These are phyloP conservation scores for Salvia sclarea DNA, from an alignment of 305 asterid species.

Conservation along the genomic window DNA sequence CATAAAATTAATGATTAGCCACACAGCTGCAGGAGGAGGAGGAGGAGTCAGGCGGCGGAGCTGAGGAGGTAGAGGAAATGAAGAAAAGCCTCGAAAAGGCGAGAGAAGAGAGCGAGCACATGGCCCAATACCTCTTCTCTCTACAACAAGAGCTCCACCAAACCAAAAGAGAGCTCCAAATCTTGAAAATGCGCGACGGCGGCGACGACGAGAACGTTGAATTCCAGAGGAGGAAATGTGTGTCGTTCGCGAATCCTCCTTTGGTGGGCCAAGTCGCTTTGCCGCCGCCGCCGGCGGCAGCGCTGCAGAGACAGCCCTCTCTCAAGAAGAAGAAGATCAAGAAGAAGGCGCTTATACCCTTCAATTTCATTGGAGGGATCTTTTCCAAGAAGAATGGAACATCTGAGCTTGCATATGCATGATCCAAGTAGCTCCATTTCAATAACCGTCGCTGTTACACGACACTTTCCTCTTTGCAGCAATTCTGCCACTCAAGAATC, in stretches of 20 bases:
- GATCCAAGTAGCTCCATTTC: neutral
- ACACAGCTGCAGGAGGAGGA: conserved; percentile 48
- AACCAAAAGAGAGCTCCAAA: conserved; percentile 60
- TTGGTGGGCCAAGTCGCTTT: conserved; percentile 39
- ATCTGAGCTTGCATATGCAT: conserved; percentile 39
- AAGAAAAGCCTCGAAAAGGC: conserved; percentile 71
- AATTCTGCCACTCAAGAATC: no score
- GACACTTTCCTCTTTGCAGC: neutral
- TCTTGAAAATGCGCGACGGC: no score
- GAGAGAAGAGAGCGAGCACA: conserved; percentile 54
- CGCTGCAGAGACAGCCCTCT: conserved; percentile 71
- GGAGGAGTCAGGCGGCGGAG: conserved; percentile 19
- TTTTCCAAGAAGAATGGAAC: conserved; percentile 57
- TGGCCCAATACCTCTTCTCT: conserved; percentile 63
- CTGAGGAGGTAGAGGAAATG: no score
- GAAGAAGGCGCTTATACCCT: conserved; percentile 58
- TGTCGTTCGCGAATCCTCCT: conserved; percentile 62
- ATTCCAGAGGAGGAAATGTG: conserved; percentile 64
- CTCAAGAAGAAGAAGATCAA: conserved; percentile 63
- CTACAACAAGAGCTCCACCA: conserved; percentile 70
- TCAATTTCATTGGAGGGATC: conserved; percentile 59
- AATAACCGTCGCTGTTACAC: neutral
- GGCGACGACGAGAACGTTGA: conserved; percentile 25
- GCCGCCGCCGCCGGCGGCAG: conserved; percentile 43
- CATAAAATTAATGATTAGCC: neutral